A percentile compares a stretch with the other conserved stretches of the same genome.
These are phyloP conservation scores for Penicillium sp. DNA, from an alignment of 2,329 filamentous ascomycete species.

Conservation along the genomic window DNA sequence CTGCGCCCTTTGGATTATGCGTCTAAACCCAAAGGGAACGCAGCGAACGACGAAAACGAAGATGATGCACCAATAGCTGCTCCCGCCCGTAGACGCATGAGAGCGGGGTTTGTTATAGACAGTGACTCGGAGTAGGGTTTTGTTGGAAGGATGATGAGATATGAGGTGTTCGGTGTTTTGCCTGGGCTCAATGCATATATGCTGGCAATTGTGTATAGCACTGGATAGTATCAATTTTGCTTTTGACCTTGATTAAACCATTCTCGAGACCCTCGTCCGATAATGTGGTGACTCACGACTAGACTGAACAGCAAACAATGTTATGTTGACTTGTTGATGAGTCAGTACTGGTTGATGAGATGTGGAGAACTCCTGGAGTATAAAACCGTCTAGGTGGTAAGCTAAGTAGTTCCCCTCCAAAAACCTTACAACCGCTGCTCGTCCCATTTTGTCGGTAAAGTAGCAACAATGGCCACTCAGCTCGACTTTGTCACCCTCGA, in stretches of 20 bases:
- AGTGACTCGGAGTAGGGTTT: slow-evolving; percentile 47
- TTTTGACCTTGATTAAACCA: neutral
- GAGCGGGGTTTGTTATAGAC: slow-evolving; percentile 49
- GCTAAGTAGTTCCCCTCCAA: neutral
- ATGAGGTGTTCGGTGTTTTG: slow-evolving; percentile 24
- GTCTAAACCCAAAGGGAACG: slow-evolving; percentile 13
- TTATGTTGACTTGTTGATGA: neutral
- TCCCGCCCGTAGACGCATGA: slow-evolving; percentile 40
- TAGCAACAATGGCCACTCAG: neutral
- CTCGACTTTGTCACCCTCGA: slow-evolving; percentile 34
- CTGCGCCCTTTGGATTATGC: slow-evolving; percentile 6
- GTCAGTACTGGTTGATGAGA: neutral
- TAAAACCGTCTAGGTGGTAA: neutral
- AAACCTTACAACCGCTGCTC: neutral
- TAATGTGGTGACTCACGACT: neutral
- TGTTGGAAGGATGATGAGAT: slow-evolving; percentile 28
- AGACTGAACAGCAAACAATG: neutral
- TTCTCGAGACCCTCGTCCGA: neutral
- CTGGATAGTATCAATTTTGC: neutral
- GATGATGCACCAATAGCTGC: slow-evolving; percentile 37
- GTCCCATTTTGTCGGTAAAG: neutral
- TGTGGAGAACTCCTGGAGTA: neutral
- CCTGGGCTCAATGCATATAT: neutral
- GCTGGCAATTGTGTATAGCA: neutral
- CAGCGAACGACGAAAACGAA: slow-evolving; percentile 26